Conservation (phyloP, 2,329 filamentous ascomycete species). For the Fusarium nygamai region DNA sequence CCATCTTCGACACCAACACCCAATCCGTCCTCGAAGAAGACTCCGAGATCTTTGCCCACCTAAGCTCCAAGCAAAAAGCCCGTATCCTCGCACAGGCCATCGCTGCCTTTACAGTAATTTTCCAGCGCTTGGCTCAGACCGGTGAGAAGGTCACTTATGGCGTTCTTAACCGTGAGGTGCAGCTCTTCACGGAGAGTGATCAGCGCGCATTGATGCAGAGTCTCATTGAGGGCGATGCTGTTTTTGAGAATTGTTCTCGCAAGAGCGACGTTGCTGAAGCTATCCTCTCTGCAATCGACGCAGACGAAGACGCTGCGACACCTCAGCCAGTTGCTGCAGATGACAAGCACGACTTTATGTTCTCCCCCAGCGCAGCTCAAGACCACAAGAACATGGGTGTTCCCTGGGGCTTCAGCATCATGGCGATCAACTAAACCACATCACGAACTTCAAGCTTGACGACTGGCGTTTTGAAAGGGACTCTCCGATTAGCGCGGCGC, state of each 20-base stretch:
- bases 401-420: conserved; percentile 42
- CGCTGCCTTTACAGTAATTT: conserved; percentile 37
- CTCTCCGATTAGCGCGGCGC: conserved; percentile 24
- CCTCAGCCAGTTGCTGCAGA: conserved; percentile 39
- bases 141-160: conserved; percentile 37
- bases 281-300: conserved; percentile 41
- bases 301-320: conserved; percentile 37
- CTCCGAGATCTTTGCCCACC: conserved; percentile 41
- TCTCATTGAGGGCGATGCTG: conserved; percentile 37
- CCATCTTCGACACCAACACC: conserved; percentile 43
- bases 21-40: conserved; percentile 41
- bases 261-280: conserved; percentile 36
- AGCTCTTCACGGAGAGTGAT: conserved; percentile 43
- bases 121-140: conserved; percentile 39
- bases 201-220: conserved; percentile 41
- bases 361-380: conserved; percentile 34
- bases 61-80: conserved; percentile 37
- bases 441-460: conserved; percentile 30
- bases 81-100: conserved; percentile 43
- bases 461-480: conserved; percentile 36
- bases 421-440: conserved; percentile 42
- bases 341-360: conserved; percentile 39
- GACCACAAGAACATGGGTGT: conserved; percentile 43
- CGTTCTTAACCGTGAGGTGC: conserved; percentile 41
- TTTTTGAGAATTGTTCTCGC: conserved; percentile 36